A percentile compares a stretch with the other conserved stretches of the same genome.
Evolutionary conservation across 1,284 basidiomycete species (phyloP).

Genomic region (Ganoderma sp.): DNA sequence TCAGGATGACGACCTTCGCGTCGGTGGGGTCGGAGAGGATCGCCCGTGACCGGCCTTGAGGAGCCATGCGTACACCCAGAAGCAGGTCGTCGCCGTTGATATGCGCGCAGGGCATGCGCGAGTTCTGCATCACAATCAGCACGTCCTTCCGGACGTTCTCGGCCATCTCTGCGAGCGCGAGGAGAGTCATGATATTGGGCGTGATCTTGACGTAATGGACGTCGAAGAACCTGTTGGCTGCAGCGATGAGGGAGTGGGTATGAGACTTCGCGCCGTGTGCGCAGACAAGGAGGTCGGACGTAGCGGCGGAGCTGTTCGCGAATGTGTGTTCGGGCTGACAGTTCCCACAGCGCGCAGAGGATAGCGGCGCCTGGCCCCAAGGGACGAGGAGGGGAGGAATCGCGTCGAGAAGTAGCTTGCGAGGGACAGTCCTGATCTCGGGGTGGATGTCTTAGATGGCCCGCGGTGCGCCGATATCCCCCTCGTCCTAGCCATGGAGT

Average conservation of each 20-base stretch:
- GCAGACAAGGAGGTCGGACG: constrained; percentile 45
- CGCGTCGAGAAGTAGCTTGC: constrained; percentile 24
- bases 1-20: constrained; percentile 13
- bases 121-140: constrained; percentile 10
- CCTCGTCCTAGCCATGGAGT: too few species aligned
- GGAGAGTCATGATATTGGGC: constrained; percentile 9
- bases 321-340: constrained; percentile 21
- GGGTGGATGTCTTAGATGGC: too few species aligned
- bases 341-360: constrained; percentile 2
- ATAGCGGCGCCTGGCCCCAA: constrained; percentile 21
- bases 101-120: constrained; percentile 14
- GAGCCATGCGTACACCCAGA: constrained; percentile 20
- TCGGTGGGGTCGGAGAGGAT: constrained; percentile 15
- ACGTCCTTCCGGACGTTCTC: constrained; percentile 18
- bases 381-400: constrained; percentile 15
- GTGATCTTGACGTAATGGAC: constrained; percentile 20
- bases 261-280: constrained; percentile 54
- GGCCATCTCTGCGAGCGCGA: constrained; percentile 16
- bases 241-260: constrained; percentile 43
- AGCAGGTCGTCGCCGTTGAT: constrained; percentile 18
- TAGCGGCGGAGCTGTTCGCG: constrained; percentile 15
- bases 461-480: too few species aligned
- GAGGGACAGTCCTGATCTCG: too few species aligned
- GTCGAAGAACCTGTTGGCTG: constrained; percentile 12
- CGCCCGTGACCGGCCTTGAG: constrained; percentile 13